These are phyloP conservation scores for Sequoiadendron giganteum DNA, from an alignment of 75 land plant genomes.

Conservation along the genomic window DNA sequence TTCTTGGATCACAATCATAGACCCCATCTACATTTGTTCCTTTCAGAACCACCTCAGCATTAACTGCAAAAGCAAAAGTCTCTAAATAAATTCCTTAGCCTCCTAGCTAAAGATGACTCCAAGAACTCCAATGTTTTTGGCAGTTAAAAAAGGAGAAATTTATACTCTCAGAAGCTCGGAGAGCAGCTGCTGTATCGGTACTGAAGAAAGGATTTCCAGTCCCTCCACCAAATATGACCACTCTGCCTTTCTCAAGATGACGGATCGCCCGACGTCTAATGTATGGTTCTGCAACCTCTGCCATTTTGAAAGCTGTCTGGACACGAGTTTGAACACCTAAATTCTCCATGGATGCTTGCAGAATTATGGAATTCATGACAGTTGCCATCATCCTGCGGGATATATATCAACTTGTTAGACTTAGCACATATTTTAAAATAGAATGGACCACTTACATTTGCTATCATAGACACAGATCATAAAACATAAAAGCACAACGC, in stretches of 20 bases:
- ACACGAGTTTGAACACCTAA: constrained; percentile 71
- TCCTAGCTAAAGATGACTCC: not conserved
- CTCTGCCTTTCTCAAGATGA: constrained; percentile 85
- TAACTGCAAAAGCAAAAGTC: constrained; percentile 37
- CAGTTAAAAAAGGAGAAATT: not conserved
- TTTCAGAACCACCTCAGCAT: constrained; percentile 78
- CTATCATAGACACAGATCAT: not conserved
- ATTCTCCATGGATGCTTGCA: constrained; percentile 76
- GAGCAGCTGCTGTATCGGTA: constrained; percentile 81
- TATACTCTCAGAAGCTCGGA: constrained; percentile 81
- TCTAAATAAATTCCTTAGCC: not conserved
- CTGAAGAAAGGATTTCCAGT: constrained; percentile 70
- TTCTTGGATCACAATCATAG: constrained; percentile 40
- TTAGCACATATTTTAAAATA: not conserved
- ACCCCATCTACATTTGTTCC: constrained; percentile 68
- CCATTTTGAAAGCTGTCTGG: constrained; percentile 58
- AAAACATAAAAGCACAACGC: not conserved
- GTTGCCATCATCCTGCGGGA: constrained; percentile 85
- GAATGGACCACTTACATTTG: not conserved
- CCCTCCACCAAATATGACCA: constrained; percentile 85
- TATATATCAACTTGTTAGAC: not conserved
- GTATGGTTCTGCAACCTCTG: constrained; percentile 74
- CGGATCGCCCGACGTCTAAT: constrained; percentile 66
- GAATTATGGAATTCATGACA: constrained; percentile 74
- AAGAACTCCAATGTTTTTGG: not conserved